Conservation (phyloP, 768 basidiomycete species). For the Pleurotus sapidus region DNA sequence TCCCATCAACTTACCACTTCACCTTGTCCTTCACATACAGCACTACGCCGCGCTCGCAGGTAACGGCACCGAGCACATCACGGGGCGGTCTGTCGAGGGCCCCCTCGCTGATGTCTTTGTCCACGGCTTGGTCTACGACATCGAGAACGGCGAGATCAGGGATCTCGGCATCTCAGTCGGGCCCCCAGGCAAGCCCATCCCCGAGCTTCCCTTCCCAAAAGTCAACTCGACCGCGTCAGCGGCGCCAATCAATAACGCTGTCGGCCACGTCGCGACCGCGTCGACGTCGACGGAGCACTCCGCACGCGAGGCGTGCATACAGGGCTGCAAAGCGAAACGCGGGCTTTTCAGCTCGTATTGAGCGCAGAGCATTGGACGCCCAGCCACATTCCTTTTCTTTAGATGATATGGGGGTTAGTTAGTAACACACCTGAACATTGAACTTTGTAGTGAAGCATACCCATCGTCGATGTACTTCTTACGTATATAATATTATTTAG, state of each 20-base stretch:
- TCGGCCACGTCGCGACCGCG: background rate
- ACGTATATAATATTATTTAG: too few relatives aligned
- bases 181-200: conserved; percentile 5
- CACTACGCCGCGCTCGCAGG: conserved; percentile 5
- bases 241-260: background rate
- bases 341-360: background rate
- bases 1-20: background rate
- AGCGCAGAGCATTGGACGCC: background rate
- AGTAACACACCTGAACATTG: too few relatives aligned
- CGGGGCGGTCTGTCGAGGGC: background rate
- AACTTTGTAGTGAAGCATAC: too few relatives aligned
- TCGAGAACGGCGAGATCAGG: conserved; percentile 4
- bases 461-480: too few relatives aligned
- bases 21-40: background rate
- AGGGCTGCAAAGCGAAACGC: background rate
- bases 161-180: conserved; percentile 6
- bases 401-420: too few relatives aligned
- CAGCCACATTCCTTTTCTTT: too few relatives aligned
- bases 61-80: conserved; percentile 1
- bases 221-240: background rate
- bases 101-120: conserved; percentile 3
- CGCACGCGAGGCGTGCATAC: background rate
- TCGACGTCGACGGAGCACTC: background rate
- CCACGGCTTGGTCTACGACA: conserved; percentile 6
- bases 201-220: conserved; percentile 5